These are phyloP conservation scores for Phyllosticta citribraziliensis DNA, from an alignment of 2,329 filamentous ascomycete genomes.

Conservation along the genomic window DNA sequence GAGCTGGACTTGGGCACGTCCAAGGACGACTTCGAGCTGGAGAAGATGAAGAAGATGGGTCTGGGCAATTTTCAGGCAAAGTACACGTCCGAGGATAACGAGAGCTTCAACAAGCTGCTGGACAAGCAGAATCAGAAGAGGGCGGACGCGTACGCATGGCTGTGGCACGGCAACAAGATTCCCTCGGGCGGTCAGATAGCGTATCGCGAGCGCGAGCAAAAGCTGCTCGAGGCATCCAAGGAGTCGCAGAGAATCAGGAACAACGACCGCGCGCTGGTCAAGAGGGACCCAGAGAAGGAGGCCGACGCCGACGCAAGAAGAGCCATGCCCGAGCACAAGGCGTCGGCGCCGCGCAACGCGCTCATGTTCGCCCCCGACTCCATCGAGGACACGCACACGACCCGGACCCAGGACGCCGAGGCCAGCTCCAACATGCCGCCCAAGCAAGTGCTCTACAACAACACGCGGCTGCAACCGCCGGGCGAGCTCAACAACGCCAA, in stretches of 20 bases:
- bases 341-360: constrained; percentile 61
- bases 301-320: constrained; percentile 59
- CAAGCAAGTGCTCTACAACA: constrained; percentile 68
- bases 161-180: constrained; percentile 82
- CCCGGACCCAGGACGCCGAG: constrained; percentile 59
- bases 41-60: constrained; percentile 49
- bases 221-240: constrained; percentile 50
- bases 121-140: constrained; percentile 83
- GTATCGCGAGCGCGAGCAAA: constrained; percentile 47
- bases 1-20: constrained; percentile 29
- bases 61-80: constrained; percentile 79
- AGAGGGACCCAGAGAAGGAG: background rate
- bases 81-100: constrained; percentile 96
- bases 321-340: constrained; percentile 71
- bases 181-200: constrained; percentile 52
- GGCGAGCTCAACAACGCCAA: constrained; percentile 23
- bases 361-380: constrained; percentile 78
- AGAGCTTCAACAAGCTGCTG: constrained; percentile 85
- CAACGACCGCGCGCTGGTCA: constrained; percentile 8
- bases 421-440: constrained; percentile 62
- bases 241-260: constrained; percentile 10
- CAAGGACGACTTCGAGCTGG: constrained; percentile 47
- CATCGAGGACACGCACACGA: constrained; percentile 45
- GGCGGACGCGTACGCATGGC: constrained; percentile 77
- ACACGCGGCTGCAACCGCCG: constrained; percentile 63